Base-by-base conservation (phyloP, 2,329 filamentous ascomycete genomes). In the Apiospora malaysiana region DNA sequence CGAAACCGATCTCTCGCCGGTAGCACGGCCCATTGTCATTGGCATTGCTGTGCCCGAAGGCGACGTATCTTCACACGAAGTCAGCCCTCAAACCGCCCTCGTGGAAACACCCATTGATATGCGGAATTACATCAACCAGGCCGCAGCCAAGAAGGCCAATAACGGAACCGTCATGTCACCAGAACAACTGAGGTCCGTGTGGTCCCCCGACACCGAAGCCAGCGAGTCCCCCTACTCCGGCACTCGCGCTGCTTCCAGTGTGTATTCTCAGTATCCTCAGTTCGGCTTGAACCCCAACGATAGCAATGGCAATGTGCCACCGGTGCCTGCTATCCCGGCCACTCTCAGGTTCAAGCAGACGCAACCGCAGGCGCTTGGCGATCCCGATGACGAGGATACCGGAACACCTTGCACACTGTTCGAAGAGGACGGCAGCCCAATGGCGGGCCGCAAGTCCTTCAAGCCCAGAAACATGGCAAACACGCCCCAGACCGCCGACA, bases 21-120 rank as follows among this genome's bases (percentile, higher is more conserved):
- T 87, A 71, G 90, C 92, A 75, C 85, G 89, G n/a, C 90, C 90
- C 1, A 94, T 94, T 71, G 86, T 92, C 56, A 94, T 94, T 74
- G 92, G 92, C 16, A 89, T 94, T 68, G 87, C 88, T 18, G 83
- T 94, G 65, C 88, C 91, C 2, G 87, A 89, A 18, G 86, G 87
- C 65, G 81, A 83, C 45, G 73, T 83, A 40, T 80, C 77, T 75
- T 82, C 79, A 51, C 87, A 81, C 76, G 84, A 82, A 75, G 81
- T 87, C 77, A 88, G 85, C 70, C 87, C 87, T n/a, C 83, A 86
- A 59, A 88, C 84, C 2, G 83, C 84, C 21, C 79, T 82, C 10
- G 76, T 84, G 37, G 81, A 83, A 67, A 83, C 82, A 2, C 82
- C 82, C 4, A 74, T 79, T 32, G 83, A 82, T 42, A 77, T 81